A percentile compares a stretch with the other conserved stretches of the same genome.
These are phyloP conservation scores for Epithemia pelagica DNA, from an alignment of 108 stramenopile genomes.

Conservation along the genomic window DNA sequence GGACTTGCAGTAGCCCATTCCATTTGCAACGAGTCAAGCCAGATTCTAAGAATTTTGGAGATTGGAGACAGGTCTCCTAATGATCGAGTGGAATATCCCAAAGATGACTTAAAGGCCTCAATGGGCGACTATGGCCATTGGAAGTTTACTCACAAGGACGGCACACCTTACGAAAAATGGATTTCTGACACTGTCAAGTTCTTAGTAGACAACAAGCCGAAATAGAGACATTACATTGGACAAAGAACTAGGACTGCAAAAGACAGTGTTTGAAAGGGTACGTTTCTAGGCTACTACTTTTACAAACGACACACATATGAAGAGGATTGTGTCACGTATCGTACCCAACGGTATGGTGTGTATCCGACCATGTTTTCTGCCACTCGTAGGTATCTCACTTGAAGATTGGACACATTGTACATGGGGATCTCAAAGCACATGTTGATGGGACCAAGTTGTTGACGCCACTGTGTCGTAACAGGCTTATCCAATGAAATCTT, in stretches of 20 bases:
- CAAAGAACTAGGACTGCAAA: no score
- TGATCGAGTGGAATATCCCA: background rate
- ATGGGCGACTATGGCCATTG: background rate
- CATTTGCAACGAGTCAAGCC: background rate
- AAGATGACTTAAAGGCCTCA: background rate
- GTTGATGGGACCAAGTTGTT: constrained; percentile 95
- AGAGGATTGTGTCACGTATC: constrained; percentile 96
- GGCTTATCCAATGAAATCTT: constrained; percentile 73
- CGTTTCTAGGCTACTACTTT: no score
- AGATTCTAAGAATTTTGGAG: background rate
- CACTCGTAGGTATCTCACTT: constrained; percentile 96
- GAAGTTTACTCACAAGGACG: background rate
- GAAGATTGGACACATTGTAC: constrained; percentile 98
- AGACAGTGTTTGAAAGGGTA: no score
- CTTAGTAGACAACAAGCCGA: no score
- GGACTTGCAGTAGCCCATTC: background rate
- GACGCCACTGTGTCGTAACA: constrained; percentile 72
- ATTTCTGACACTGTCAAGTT: no score
- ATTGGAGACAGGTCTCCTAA: background rate
- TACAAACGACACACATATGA: constrained; percentile 95
- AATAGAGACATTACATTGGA: no score
- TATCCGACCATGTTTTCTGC: constrained; percentile 93
- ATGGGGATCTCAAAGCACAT: constrained; percentile 99
- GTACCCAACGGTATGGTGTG: constrained; percentile 99
- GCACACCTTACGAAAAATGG: background rate